A percentile compares a stretch with the other conserved stretches of the same genome.
phyloP scores from a whole-genome alignment of 257 asterid genomes.

The Solanum ahanhuiri region DNA sequence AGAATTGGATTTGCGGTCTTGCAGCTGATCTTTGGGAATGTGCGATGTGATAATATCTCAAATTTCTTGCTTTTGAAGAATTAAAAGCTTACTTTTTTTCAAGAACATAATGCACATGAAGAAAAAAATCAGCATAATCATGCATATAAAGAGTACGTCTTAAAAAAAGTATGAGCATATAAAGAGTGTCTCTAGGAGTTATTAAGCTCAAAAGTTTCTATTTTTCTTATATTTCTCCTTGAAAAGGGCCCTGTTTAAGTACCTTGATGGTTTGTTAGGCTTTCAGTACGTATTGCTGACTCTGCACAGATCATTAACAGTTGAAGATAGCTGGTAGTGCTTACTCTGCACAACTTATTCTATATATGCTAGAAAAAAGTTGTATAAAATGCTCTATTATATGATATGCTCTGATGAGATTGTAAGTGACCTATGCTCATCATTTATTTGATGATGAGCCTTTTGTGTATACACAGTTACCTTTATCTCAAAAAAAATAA shows the following conservation, averaged over 20 bases:
- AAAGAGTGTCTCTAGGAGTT: background rate
- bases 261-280: background rate
- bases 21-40: background rate
- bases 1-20: background rate
- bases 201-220: background rate
- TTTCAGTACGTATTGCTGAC: background rate
- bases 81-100: background rate
- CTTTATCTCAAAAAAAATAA: background rate
- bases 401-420: background rate
- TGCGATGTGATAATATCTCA: background rate
- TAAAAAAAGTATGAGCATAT: background rate
- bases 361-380: background rate
- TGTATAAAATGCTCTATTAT: background rate
- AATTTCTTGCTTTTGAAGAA: background rate
- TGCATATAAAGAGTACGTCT: background rate
- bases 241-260: background rate
- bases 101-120: background rate
- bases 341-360: background rate
- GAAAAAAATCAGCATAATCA: background rate
- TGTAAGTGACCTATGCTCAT: too few species aligned
- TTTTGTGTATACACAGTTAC: too few species aligned
- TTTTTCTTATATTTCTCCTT: background rate
- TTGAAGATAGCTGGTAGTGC: background rate
- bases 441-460: too few species aligned
- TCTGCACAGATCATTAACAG: background rate